Evolutionary conservation across 768 basidiomycete genomes (phyloP).

Genomic region (Podaxis sp.): DNA sequence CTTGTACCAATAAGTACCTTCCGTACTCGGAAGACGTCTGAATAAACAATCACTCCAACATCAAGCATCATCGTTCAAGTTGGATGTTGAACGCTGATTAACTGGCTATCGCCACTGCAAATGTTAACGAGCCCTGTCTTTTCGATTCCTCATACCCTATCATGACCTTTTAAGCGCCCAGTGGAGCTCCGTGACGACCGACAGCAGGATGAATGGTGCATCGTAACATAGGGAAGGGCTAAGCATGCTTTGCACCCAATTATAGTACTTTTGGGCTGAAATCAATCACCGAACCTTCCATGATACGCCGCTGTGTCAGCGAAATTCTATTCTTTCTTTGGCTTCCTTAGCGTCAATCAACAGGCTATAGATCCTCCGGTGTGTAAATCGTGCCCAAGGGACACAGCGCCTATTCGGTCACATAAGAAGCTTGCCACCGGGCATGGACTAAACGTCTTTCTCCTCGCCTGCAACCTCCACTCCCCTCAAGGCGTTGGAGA

Average conservation of each 20-base stretch:
- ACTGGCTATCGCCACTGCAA: no score
- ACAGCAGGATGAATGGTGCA: no score
- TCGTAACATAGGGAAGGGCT: no score
- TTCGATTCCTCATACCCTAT: no score
- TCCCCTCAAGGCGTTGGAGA: not conserved
- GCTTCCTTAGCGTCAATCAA: not conserved
- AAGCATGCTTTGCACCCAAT: not conserved
- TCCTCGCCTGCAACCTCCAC: not conserved
- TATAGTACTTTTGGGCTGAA: not conserved
- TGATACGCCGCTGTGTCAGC: not conserved
- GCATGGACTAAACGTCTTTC: not conserved
- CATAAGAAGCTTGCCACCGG: not conserved
- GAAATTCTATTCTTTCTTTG: not conserved
- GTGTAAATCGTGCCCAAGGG: not conserved
- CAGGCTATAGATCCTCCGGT: not conserved
- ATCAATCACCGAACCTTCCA: not conserved
- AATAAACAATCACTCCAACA: no score
- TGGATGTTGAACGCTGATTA: no score
- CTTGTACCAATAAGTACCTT: no score
- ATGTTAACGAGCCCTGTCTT: no score
- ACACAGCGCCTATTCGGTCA: not conserved
- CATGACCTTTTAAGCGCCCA: no score
- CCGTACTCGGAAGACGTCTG: no score
- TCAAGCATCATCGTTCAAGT: no score
- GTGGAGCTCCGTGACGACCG: no score